Percentiles rank a stretch among this genome's conserved stretches.
These are phyloP conservation scores for Pelargonium fulgidum DNA, from an alignment of 441 rosid genomes.

Conservation along the genomic window DNA sequence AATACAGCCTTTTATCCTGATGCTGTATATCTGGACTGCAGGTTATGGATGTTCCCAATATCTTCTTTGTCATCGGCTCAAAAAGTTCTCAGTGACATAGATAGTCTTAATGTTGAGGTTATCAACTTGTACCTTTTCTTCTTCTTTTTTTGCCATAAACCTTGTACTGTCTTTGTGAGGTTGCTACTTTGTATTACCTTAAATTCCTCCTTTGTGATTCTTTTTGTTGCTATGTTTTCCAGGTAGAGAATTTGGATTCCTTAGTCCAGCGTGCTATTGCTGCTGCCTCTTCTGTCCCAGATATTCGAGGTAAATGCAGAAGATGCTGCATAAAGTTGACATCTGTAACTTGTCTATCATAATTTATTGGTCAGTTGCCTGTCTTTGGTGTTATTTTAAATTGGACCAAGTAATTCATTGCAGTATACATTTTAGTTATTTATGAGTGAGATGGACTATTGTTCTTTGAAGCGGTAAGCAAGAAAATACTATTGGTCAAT, in stretches of 20 bases:
- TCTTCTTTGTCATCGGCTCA: slow-evolving; percentile 69
- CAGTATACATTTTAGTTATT: slow-evolving; percentile 2
- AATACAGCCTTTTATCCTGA: slow-evolving; percentile 19
- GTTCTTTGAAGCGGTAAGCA: neutral
- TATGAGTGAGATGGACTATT: neutral
- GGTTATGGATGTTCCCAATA: slow-evolving; percentile 75
- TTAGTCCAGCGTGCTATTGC: slow-evolving; percentile 73
- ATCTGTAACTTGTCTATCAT: slow-evolving; percentile 5
- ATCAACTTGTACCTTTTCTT: slow-evolving; percentile 4
- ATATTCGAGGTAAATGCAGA: slow-evolving; percentile 58
- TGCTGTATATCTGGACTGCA: slow-evolving; percentile 29
- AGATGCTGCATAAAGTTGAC: slow-evolving; percentile 9
- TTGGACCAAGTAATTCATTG: neutral
- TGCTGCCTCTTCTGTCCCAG: slow-evolving; percentile 60
- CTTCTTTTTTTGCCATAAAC: slow-evolving; percentile 4
- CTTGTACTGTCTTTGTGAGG: slow-evolving; percentile 7
- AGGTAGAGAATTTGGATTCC: slow-evolving; percentile 77
- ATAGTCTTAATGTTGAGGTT: slow-evolving; percentile 62
- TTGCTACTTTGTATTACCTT: neutral
- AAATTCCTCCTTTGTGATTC: neutral
- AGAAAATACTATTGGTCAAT: neutral
- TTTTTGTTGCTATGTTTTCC: slow-evolving; percentile 12
- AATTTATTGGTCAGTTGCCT: slow-evolving; percentile 5
- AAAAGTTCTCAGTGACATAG: slow-evolving; percentile 38
- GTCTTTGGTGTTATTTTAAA: slow-evolving; percentile 2